Conservation (phyloP, 2,329 filamentous ascomycete species). For the Monilinia fructigena region DNA sequence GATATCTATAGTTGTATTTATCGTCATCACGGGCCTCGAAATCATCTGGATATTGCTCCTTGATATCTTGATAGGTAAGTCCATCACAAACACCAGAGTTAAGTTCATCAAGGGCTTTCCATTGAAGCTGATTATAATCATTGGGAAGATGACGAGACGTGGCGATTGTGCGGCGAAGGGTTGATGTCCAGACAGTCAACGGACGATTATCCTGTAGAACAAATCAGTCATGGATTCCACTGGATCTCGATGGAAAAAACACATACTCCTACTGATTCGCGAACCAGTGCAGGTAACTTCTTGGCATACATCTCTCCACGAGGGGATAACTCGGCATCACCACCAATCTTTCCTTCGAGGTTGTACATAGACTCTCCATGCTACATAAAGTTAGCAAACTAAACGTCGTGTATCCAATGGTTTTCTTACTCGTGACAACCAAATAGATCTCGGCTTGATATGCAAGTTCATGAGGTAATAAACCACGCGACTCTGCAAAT, state of each 20-base stretch:
- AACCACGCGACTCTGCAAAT: constrained; percentile 91
- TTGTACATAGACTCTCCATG: constrained; percentile 96
- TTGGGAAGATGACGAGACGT: constrained; percentile 79
- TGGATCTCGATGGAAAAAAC: constrained; percentile 23
- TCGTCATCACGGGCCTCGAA: constrained; percentile 94
- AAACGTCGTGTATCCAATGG: not conserved
- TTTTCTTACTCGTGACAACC: constrained; percentile 79
- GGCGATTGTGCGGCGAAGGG: constrained; percentile 80
- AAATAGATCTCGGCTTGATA: constrained; percentile 93
- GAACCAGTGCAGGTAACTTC: constrained; percentile 80
- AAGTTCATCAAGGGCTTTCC: constrained; percentile 97
- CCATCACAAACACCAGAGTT: constrained; percentile 96
- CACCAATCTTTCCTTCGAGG: constrained; percentile 84
- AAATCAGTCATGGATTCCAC: constrained; percentile 23
- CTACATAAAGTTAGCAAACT: constrained; percentile 45
- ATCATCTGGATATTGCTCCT: constrained; percentile 86
- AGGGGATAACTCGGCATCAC: constrained; percentile 81
- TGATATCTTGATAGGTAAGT: constrained; percentile 84
- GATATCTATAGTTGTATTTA: constrained; percentile 99
- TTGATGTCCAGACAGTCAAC: constrained; percentile 74
- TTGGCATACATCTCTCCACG: constrained; percentile 85
- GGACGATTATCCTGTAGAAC: constrained; percentile 51
- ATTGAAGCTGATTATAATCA: constrained; percentile 91
- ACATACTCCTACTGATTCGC: constrained; percentile 80
- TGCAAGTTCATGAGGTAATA: constrained; percentile 99